These are phyloP conservation scores for Sugiyamaella novakii DNA, from an alignment of 1,139 yeast genomes.

Conservation along the genomic window DNA sequence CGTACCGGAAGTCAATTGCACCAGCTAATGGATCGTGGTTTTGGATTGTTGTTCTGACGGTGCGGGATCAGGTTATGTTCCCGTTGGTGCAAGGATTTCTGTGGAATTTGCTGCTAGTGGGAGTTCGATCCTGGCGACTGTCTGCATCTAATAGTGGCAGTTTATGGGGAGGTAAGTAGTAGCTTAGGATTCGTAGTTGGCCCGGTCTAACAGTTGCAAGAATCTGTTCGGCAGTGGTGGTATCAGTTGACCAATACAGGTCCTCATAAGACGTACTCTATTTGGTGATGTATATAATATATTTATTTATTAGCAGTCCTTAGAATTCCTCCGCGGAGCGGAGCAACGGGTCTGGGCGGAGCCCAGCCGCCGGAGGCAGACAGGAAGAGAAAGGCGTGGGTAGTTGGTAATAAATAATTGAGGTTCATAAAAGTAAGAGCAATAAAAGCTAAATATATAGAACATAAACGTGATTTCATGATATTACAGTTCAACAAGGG, in stretches of 20 bases:
- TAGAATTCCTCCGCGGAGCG: neutral
- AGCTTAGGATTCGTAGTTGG: too few relatives aligned
- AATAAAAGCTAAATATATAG: too few relatives aligned
- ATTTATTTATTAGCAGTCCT: conserved; percentile 1
- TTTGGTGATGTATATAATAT: neutral
- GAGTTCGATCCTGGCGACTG: conserved; percentile 47
- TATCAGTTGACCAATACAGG: conserved; percentile 4
- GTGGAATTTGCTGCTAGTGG: conserved; percentile 48
- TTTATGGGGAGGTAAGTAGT: conserved; percentile 38
- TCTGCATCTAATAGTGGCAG: conserved; percentile 31
- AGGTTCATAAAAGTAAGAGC: too few relatives aligned
- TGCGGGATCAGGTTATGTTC: conserved; percentile 43
- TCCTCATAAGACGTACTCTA: neutral
- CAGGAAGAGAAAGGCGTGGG: too few relatives aligned
- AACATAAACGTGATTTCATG: too few relatives aligned
- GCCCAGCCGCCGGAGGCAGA: too few relatives aligned
- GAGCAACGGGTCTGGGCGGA: neutral
- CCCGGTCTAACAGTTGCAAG: too few relatives aligned
- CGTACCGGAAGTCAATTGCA: conserved; percentile 38
- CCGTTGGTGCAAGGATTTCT: conserved; percentile 55
- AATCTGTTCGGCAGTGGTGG: conserved; percentile 12
- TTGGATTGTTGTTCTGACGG: conserved; percentile 35
- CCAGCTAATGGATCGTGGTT: conserved; percentile 39
- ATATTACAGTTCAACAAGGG: too few relatives aligned
- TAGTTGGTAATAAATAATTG: too few relatives aligned